These are phyloP conservation scores for Panicum virgatum DNA, from an alignment of 202 grass and related monocot genomes.

Conservation along the genomic window DNA sequence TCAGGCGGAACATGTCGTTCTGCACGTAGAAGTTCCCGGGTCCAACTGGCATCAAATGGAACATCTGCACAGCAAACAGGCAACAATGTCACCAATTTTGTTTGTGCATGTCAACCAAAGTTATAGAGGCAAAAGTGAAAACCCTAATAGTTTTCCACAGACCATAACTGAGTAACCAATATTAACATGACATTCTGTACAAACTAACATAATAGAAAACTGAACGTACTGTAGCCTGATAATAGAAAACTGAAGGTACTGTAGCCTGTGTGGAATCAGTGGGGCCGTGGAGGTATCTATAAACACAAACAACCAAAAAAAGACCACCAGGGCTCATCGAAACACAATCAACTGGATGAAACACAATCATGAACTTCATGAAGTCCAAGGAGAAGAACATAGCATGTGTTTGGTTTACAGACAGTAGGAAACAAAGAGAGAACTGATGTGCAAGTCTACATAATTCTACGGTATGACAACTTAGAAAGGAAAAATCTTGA, in stretches of 20 bases:
- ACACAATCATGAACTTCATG: not conserved
- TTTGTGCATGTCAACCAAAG: not conserved
- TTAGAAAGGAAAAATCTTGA: not conserved
- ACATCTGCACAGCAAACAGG: conserved; percentile 46
- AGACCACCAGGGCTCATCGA: not conserved
- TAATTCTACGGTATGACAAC: too few species aligned
- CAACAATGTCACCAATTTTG: not conserved
- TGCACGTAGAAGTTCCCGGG: conserved; percentile 65
- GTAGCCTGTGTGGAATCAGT: not conserved
- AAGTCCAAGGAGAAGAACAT: not conserved
- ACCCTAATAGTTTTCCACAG: not conserved
- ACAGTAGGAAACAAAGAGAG: not conserved
- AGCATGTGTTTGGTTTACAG: not conserved
- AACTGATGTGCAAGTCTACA: not conserved
- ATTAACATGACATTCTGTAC: not conserved
- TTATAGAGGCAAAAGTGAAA: not conserved
- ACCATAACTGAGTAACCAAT: not conserved
- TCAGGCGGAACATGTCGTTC: conserved; percentile 78
- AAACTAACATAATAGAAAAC: not conserved
- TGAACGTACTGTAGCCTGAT: not conserved
- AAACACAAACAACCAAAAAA: not conserved
- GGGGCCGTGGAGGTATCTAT: not conserved
- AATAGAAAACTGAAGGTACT: not conserved
- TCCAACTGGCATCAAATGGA: conserved; percentile 61
- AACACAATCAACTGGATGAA: not conserved